These are phyloP conservation scores for Neolentinus lepideus DNA, from an alignment of 1,284 basidiomycete species.

Conservation along the genomic window DNA sequence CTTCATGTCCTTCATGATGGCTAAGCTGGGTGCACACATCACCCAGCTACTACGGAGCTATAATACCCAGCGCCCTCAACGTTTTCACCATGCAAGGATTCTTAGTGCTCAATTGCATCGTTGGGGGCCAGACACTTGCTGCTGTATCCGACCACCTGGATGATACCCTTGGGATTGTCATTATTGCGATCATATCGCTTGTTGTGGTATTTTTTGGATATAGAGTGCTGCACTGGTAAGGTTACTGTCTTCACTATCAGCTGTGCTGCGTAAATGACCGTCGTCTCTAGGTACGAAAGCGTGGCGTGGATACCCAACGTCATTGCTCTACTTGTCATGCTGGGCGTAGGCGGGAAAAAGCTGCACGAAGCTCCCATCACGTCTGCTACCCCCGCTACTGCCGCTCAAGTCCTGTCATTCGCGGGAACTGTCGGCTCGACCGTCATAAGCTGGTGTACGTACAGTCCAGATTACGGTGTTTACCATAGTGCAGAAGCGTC, in stretches of 20 bases:
- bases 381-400: constrained; percentile 42
- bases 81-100: constrained; percentile 63
- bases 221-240: constrained; percentile 16
- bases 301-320: constrained; percentile 76
- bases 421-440: constrained; percentile 70
- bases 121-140: constrained; percentile 73
- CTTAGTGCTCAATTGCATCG: constrained; percentile 69
- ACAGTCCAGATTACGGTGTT: constrained; percentile 69
- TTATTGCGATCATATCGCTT: constrained; percentile 68
- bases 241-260: constrained; percentile 77
- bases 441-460: constrained; percentile 55
- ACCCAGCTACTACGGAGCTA: constrained; percentile 57
- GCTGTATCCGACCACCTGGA: constrained; percentile 45
- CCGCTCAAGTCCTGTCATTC: constrained; percentile 49
- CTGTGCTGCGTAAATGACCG: too few species aligned
- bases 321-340: constrained; percentile 67
- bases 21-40: not conserved
- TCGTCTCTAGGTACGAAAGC: constrained; percentile 76
- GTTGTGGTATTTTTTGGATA: constrained; percentile 30
- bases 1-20: not conserved
- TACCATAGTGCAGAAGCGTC: constrained; percentile 55
- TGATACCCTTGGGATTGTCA: not conserved
- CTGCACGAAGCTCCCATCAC: constrained; percentile 30
- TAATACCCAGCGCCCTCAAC: constrained; percentile 59
- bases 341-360: constrained; percentile 69